Conservation (phyloP, 1,284 basidiomycete genomes). For the Phlebopus sp. region DNA sequence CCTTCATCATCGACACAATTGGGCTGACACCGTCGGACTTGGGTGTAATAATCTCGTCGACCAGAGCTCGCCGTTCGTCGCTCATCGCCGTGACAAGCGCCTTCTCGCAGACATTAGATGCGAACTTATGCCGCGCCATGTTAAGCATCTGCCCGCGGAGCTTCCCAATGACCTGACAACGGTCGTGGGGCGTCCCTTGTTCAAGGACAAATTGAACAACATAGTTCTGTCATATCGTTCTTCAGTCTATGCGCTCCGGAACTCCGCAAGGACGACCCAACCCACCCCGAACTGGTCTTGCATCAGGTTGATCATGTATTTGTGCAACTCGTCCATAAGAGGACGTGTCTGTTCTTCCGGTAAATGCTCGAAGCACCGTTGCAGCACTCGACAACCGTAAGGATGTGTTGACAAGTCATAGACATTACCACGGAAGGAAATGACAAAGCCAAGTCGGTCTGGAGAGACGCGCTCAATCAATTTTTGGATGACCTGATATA, state of each 20-base stretch:
- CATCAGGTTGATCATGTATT: slow-evolving; percentile 70
- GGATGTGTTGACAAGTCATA: slow-evolving; percentile 85
- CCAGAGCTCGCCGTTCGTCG: slow-evolving; percentile 63
- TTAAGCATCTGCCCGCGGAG: slow-evolving; percentile 78
- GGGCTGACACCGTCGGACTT: slow-evolving; percentile 61
- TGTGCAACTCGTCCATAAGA: slow-evolving; percentile 85
- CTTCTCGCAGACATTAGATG: slow-evolving; percentile 96
- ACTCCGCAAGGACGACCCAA: slow-evolving; percentile 34
- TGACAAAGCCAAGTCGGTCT: slow-evolving; percentile 75
- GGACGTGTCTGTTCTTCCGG: slow-evolving; percentile 65
- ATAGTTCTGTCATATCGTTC: slow-evolving; percentile 67
- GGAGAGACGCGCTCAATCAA: slow-evolving; percentile 80
- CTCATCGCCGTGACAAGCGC: slow-evolving; percentile 70
- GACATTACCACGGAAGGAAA: slow-evolving; percentile 81
- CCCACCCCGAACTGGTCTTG: slow-evolving; percentile 86
- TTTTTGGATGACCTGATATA: slow-evolving; percentile 69
- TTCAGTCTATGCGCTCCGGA: slow-evolving; percentile 3
- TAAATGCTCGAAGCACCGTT: slow-evolving; percentile 88
- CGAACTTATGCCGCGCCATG: slow-evolving; percentile 91
- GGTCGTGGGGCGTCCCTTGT: slow-evolving; percentile 72
- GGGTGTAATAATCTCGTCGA: slow-evolving; percentile 79
- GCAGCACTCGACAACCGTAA: slow-evolving; percentile 94
- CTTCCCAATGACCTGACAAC: slow-evolving; percentile 63
- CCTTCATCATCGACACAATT: slow-evolving; percentile 83
- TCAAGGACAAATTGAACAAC: slow-evolving; percentile 94